These are phyloP conservation scores for Graphilbum fragrans DNA, from an alignment of 2,329 filamentous ascomycete species.

Conservation along the genomic window DNA sequence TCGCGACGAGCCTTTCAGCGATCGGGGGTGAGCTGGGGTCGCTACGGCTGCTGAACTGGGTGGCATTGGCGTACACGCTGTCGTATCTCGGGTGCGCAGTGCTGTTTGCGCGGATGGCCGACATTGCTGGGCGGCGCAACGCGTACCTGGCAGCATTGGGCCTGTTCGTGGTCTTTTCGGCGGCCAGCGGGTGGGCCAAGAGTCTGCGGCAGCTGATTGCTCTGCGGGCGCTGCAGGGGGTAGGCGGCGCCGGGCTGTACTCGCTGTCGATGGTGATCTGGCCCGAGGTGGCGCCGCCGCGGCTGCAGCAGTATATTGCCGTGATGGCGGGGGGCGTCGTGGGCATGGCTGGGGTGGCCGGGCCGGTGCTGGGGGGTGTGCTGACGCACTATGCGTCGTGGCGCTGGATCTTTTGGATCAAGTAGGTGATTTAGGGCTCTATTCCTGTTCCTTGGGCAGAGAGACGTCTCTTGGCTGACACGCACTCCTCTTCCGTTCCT, in stretches of 20 bases:
- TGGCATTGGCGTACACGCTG: slow-evolving; percentile 42
- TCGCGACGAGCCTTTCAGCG: slow-evolving; percentile 44
- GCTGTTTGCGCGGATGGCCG: slow-evolving; percentile 40
- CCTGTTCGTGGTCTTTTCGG: slow-evolving; percentile 43
- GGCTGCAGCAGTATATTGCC: slow-evolving; percentile 28
- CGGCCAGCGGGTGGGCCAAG: slow-evolving; percentile 38
- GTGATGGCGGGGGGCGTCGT: slow-evolving; percentile 36
- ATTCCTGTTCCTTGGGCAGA: not conserved
- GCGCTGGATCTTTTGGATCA: slow-evolving; percentile 49
- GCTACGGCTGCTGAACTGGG: slow-evolving; percentile 35
- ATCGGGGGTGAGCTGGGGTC: slow-evolving; percentile 39
- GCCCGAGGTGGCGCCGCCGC: slow-evolving; percentile 32
- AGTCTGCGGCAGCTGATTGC: slow-evolving; percentile 33
- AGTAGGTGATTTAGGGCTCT: too few species aligned
- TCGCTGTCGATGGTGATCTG: slow-evolving; percentile 44
- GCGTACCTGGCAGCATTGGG: slow-evolving; percentile 37
- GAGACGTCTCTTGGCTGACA: slow-evolving; percentile 6
- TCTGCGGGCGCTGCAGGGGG: slow-evolving; percentile 35
- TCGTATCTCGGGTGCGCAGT: slow-evolving; percentile 45
- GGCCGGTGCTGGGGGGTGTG: slow-evolving; percentile 38
- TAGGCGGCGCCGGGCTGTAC: slow-evolving; percentile 42
- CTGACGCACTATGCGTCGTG: slow-evolving; percentile 36
- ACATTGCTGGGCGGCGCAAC: slow-evolving; percentile 39
- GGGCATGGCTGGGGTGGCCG: slow-evolving; percentile 34
- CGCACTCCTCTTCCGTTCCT: not conserved